Evolutionary conservation across 805 yeast genomes (phyloP).

Genomic region (Spathaspora passalidarum): DNA sequence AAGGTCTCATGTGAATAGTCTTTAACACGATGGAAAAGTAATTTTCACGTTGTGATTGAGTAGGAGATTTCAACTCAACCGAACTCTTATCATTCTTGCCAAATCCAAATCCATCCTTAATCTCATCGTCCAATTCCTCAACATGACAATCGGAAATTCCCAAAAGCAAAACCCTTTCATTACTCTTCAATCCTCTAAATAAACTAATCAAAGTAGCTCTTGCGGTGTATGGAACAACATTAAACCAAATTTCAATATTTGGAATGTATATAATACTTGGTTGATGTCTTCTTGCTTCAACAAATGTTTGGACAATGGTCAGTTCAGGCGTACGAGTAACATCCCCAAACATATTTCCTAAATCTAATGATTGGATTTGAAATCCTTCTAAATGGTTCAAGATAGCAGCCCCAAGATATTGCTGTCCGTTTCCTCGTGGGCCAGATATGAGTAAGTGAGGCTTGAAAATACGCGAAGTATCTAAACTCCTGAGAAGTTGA

Average conservation of each 20-base stretch:
- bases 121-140: constrained; percentile 42
- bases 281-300: constrained; percentile 85
- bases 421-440: constrained; percentile 78
- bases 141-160: constrained; percentile 61
- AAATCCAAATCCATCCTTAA: constrained; percentile 58
- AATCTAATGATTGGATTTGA: constrained; percentile 81
- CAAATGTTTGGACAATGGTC: constrained; percentile 73
- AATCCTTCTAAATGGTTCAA: constrained; percentile 83
- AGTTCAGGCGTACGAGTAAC: constrained; percentile 80
- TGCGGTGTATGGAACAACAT: constrained; percentile 65
- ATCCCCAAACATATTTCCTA: constrained; percentile 74
- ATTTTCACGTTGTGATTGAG: constrained; percentile 42
- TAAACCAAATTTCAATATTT: constrained; percentile 72
- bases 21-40: constrained; percentile 55
- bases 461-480: constrained; percentile 64
- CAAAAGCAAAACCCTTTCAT: constrained; percentile 69
- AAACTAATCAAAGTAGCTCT: constrained; percentile 69
- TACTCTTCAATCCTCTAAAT: constrained; percentile 62
- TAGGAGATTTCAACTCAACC: constrained; percentile 45
- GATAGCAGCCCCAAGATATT: constrained; percentile 77
- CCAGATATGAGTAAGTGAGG: constrained; percentile 82
- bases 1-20: constrained; percentile 66
- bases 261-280: constrained; percentile 87
- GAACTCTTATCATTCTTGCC: constrained; percentile 41
- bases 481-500: constrained; percentile 51